Conservation (phyloP, 805 yeast species). For the Metschnikowia drakensbergensis region DNA sequence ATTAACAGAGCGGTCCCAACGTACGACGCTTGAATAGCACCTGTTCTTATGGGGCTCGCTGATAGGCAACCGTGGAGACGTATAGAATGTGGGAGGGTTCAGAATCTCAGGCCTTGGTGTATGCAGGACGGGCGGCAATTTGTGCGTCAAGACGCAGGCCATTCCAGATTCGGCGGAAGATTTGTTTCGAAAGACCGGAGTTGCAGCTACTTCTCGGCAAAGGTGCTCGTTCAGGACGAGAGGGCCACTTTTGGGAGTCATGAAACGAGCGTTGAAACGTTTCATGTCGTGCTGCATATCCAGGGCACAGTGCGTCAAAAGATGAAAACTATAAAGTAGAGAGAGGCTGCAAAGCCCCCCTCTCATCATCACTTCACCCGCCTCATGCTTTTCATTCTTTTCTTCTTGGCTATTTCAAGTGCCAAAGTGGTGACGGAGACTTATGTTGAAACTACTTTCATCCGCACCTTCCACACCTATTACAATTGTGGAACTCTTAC, state of each 20-base stretch:
- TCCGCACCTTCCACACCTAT: neutral
- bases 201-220: neutral
- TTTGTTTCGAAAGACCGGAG: neutral
- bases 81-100: too few species aligned
- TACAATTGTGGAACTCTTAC: constrained; percentile 4
- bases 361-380: neutral
- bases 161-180: neutral
- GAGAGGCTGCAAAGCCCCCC: neutral
- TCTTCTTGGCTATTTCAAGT: constrained; percentile 2
- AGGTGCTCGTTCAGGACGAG: neutral
- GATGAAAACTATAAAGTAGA: constrained; percentile 2
- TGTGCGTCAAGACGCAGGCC: constrained; percentile 1
- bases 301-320: neutral
- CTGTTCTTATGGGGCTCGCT: too few species aligned
- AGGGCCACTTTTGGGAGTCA: neutral
- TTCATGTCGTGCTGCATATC: neutral
- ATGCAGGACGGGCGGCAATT: neutral
- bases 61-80: too few species aligned
- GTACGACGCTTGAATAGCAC: too few species aligned
- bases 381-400: constrained; percentile 1
- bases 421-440: neutral
- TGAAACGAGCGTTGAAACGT: constrained; percentile 1
- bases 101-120: too few species aligned
- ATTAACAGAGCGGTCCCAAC: too few species aligned
- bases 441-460: neutral